Conservation (phyloP, 176 grass and related monocot species). For the Musa acuminata region DNA sequence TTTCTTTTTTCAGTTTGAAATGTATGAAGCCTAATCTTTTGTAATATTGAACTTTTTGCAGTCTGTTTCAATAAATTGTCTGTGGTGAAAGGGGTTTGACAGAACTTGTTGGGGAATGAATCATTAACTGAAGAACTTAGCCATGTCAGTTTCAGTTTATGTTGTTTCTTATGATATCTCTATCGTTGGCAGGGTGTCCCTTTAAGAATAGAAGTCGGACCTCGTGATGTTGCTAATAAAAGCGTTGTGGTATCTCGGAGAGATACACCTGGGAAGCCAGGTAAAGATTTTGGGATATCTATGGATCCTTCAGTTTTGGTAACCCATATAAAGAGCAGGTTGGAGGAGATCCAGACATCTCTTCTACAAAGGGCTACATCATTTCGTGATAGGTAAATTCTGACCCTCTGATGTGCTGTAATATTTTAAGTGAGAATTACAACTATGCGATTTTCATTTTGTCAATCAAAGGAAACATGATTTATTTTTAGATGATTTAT, state of each 20-base stretch:
- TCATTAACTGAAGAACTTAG: background rate
- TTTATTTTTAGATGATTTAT: too few species aligned
- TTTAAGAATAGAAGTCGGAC: conserved; percentile 79
- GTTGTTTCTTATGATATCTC: background rate
- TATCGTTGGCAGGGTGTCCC: conserved; percentile 51
- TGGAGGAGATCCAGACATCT: conserved; percentile 83
- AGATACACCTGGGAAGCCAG: conserved; percentile 84
- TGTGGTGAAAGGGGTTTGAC: background rate
- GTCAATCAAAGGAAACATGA: background rate
- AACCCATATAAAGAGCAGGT: conserved; percentile 59
- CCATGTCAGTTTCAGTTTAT: background rate
- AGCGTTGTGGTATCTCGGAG: conserved; percentile 70
- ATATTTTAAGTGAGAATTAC: background rate
- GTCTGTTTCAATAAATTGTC: background rate
- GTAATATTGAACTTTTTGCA: background rate
- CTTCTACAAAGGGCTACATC: conserved; percentile 72
- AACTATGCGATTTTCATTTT: background rate
- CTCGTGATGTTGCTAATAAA: conserved; percentile 71
- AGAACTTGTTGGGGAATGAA: background rate
- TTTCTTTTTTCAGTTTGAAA: background rate
- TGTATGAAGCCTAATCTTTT: background rate
- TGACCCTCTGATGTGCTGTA: background rate
- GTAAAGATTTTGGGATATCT: conserved; percentile 90
- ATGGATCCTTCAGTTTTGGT: conserved; percentile 70
- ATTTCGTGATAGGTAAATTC: conserved; percentile 82